Conservation (phyloP, 306 rosid species). For the Prunus fruticosa region DNA sequence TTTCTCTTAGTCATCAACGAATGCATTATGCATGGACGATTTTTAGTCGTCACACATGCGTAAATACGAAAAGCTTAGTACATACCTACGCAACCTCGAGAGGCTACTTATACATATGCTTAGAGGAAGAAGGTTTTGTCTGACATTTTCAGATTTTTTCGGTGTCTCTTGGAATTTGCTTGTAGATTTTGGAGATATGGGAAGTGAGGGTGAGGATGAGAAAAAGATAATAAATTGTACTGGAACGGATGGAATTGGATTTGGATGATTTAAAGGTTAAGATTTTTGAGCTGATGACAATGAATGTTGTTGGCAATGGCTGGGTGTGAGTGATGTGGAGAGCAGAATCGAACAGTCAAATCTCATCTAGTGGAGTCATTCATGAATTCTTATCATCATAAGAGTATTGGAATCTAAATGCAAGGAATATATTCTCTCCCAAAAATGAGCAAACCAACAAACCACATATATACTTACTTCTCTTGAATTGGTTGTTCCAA, state of each 20-base stretch:
- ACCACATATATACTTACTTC: background rate
- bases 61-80: background rate
- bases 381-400: background rate
- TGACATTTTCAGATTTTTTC: background rate
- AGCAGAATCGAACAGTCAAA: conserved; percentile 6
- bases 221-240: background rate
- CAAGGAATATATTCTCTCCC: conserved; percentile 13
- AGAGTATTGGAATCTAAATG: background rate
- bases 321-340: conserved; percentile 5
- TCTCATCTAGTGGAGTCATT: background rate
- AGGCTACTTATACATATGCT: background rate
- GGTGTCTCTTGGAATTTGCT: background rate
- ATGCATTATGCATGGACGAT: background rate
- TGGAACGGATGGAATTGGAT: background rate
- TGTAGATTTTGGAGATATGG: background rate
- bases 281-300: background rate
- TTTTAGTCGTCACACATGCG: background rate
- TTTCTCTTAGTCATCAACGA: background rate
- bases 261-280: conserved; percentile 1
- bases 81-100: background rate
- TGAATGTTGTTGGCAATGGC: background rate
- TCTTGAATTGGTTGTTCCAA: background rate
- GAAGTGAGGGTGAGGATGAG: background rate
- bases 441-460: conserved; percentile 4
- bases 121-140: background rate